phyloP scores from a whole-genome alignment of 345 rosid species.

The Eucalyptus erythrocorys region DNA sequence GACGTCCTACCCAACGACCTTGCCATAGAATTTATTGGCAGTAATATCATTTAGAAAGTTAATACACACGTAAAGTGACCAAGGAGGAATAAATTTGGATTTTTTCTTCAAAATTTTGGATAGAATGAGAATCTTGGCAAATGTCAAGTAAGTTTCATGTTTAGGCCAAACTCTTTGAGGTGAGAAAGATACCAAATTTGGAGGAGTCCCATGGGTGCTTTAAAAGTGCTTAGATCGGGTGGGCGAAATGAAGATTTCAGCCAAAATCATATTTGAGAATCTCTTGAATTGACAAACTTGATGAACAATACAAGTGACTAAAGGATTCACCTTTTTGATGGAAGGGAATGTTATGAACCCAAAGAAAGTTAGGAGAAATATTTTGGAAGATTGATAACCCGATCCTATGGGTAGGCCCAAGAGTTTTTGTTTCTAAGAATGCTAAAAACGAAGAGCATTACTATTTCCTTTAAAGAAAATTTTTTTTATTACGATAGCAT shows the following conservation, averaged over 20 bases:
- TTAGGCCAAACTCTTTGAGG: neutral
- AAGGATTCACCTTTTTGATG: neutral
- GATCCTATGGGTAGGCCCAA: neutral
- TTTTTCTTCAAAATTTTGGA: neutral
- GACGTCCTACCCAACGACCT: neutral
- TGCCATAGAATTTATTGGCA: neutral
- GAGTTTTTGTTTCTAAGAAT: neutral
- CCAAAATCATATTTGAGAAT: neutral
- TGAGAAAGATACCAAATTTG: neutral
- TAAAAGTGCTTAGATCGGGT: rapidly evolving
- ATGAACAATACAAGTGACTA: neutral
- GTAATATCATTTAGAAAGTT: neutral
- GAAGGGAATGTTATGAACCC: neutral
- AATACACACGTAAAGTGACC: neutral
- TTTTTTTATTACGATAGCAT: rapidly evolving
- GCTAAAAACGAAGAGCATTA: neutral
- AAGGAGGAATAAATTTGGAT: neutral
- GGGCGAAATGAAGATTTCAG: neutral
- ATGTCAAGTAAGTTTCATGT: neutral
- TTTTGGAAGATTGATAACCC: neutral
- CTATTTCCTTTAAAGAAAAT: neutral
- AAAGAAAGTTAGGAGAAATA: neutral
- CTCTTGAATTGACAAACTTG: neutral
- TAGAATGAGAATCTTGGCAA: neutral
- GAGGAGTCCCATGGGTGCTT: neutral